phyloP scores from a whole-genome alignment of 2,329 filamentous ascomycete genomes.

The Paraphoma sp. region DNA sequence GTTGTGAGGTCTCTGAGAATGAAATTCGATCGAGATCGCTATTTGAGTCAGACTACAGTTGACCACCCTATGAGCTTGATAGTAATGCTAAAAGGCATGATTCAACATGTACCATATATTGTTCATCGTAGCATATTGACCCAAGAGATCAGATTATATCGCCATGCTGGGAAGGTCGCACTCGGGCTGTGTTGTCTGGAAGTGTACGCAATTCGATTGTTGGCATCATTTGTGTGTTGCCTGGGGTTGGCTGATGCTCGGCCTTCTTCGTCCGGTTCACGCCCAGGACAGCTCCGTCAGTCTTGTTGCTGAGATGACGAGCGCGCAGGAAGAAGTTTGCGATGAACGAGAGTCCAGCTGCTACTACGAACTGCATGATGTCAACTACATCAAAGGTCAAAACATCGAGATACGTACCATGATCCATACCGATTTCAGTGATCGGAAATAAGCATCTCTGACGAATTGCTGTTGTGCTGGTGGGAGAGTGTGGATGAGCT shows the following conservation, averaged over 20 bases:
- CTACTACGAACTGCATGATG: slow-evolving; percentile 6
- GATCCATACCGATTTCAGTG: slow-evolving; percentile 12
- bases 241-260: neutral
- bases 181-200: neutral
- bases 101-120: too few relatives aligned
- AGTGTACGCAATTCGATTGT: neutral
- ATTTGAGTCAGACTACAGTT: neutral
- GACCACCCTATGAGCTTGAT: too few relatives aligned
- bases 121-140: too few relatives aligned
- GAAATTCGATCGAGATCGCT: neutral
- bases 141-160: too few relatives aligned
- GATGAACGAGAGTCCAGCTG: slow-evolving; percentile 9
- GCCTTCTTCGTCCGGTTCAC: neutral
- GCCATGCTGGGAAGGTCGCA: neutral
- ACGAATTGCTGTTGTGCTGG: slow-evolving; percentile 48
- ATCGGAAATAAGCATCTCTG: slow-evolving; percentile 38
- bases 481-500: slow-evolving; percentile 58
- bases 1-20: neutral
- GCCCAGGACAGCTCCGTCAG: slow-evolving; percentile 8
- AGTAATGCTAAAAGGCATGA: too few relatives aligned
- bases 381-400: neutral
- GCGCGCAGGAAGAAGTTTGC: slow-evolving; percentile 13
- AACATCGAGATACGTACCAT: slow-evolving; percentile 8
- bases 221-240: neutral
- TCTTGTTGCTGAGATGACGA: slow-evolving; percentile 9